Evolutionary conservation across 768 basidiomycete species (phyloP).

Genomic region (Dentipellis sp.): DNA sequence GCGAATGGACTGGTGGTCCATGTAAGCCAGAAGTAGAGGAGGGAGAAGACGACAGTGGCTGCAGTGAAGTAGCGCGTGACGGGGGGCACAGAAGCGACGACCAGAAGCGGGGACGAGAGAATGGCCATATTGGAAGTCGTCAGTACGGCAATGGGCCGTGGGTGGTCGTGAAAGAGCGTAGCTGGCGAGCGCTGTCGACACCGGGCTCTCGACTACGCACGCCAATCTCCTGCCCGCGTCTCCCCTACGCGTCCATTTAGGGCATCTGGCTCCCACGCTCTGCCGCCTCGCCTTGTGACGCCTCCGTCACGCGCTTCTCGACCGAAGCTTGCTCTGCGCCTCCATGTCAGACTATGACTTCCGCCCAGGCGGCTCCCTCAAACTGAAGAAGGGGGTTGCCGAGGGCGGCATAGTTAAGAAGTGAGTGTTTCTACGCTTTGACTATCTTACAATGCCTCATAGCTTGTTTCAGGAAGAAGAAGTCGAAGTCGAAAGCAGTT

Average conservation of each 20-base stretch:
- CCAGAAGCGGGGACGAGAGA: slow-evolving; percentile 60
- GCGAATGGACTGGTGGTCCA: slow-evolving; percentile 38
- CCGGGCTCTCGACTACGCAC: too few relatives aligned
- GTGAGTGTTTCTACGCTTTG: slow-evolving; percentile 30
- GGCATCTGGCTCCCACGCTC: not conserved
- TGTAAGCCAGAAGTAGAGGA: slow-evolving; percentile 55
- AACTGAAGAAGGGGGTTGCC: slow-evolving; percentile 74
- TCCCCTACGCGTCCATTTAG: not conserved
- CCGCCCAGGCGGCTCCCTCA: slow-evolving; percentile 81
- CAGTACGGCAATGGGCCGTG: not conserved
- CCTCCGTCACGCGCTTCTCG: not conserved
- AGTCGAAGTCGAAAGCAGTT: slow-evolving; percentile 49
- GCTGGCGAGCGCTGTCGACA: too few relatives aligned
- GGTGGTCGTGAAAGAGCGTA: not conserved
- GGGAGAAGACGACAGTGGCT: slow-evolving; percentile 46
- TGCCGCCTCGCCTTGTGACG: not conserved
- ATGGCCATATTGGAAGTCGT: slow-evolving; percentile 48
- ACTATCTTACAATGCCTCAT: not conserved
- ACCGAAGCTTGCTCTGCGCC: not conserved
- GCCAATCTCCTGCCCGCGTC: too few relatives aligned
- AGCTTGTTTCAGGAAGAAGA: slow-evolving; percentile 63
- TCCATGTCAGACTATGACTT: slow-evolving; percentile 80
- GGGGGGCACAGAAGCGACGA: slow-evolving; percentile 65
- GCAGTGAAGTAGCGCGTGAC: slow-evolving; percentile 68
- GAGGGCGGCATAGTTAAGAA: slow-evolving; percentile 82